Evolutionary conservation across 2,329 filamentous ascomycete species (phyloP).

Genomic region (Alternaria triticimaculans): DNA sequence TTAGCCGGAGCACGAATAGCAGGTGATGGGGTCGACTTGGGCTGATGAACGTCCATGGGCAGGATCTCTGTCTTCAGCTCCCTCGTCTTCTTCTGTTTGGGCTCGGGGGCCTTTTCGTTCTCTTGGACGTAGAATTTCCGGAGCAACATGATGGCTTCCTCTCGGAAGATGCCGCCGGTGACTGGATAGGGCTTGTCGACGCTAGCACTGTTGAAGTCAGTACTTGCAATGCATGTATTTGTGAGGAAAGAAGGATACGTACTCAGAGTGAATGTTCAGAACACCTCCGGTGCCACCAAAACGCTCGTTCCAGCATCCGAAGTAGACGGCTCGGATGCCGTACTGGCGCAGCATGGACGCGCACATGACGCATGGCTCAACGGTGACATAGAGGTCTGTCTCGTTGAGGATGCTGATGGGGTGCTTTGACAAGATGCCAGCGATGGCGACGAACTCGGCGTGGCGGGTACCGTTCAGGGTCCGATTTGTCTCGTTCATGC

Average conservation of each 20-base stretch:
- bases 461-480: slow-evolving; percentile 76
- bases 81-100: slow-evolving; percentile 68
- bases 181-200: slow-evolving; percentile 82
- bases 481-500: slow-evolving; percentile 90
- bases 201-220: slow-evolving; percentile 58
- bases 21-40: slow-evolving; percentile 38
- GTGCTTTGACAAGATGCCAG: slow-evolving; percentile 68
- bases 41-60: slow-evolving; percentile 52
- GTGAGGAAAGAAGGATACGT: slow-evolving; percentile 29
- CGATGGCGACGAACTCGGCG: slow-evolving; percentile 90
- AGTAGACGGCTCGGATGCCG: slow-evolving; percentile 87
- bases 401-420: slow-evolving; percentile 72
- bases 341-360: slow-evolving; percentile 90
- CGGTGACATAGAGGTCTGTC: slow-evolving; percentile 90
- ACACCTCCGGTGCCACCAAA: slow-evolving; percentile 97
- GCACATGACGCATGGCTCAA: slow-evolving; percentile 99
- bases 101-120: slow-evolving; percentile 80
- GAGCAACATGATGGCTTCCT: slow-evolving; percentile 91
- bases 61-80: slow-evolving; percentile 67
- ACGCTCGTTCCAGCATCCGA: slow-evolving; percentile 93
- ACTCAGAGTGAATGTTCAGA: slow-evolving; percentile 80
- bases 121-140: slow-evolving; percentile 97
- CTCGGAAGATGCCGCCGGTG: slow-evolving; percentile 84
- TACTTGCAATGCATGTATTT: background rate
- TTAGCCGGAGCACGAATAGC: slow-evolving; percentile 12